phyloP scores from a whole-genome alignment of 2,329 filamentous ascomycete genomes.

The Ophioceras dolichostomum region DNA sequence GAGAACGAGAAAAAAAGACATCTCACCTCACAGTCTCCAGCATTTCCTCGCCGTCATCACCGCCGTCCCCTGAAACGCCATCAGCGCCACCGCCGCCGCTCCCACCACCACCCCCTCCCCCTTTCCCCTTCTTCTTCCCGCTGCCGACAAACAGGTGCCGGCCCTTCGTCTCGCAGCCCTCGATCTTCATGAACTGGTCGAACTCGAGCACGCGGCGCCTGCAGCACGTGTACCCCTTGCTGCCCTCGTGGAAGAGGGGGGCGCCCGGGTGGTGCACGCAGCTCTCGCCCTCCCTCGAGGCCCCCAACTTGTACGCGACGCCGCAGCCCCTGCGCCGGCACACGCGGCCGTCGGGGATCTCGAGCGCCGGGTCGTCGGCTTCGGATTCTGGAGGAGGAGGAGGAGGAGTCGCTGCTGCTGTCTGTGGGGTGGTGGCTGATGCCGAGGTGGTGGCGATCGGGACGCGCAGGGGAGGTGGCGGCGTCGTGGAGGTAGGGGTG shows the following conservation, averaged over 20 bases:
- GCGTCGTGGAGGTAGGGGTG: conserved; percentile 12
- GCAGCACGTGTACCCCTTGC: conserved; percentile 96
- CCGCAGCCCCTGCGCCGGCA: conserved; percentile 74
- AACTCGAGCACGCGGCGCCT: conserved; percentile 93
- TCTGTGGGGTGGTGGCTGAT: conserved; percentile 23
- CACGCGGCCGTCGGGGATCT: conserved; percentile 59
- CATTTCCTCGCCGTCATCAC: conserved; percentile 74
- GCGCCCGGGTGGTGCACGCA: conserved; percentile 84
- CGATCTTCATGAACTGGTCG: conserved; percentile 94
- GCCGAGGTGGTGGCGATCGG: conserved; percentile 21
- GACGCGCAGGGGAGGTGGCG: neutral
- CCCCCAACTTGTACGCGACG: conserved; percentile 47
- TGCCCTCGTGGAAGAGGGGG: conserved; percentile 94
- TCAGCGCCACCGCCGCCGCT: neutral
- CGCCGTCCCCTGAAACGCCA: no score
- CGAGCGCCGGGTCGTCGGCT: conserved; percentile 66
- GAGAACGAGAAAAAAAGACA: neutral
- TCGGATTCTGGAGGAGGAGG: conserved; percentile 82
- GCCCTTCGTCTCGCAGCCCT: conserved; percentile 73
- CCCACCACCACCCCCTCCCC: conserved; percentile 7
- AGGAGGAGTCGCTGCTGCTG: conserved; percentile 44
- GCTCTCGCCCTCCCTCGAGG: conserved; percentile 54
- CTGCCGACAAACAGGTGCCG: conserved; percentile 77
- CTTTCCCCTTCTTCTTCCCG: conserved; percentile 48
- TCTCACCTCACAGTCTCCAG: conserved; percentile 64